Conservation (phyloP, 176 grass and related monocot genomes). For the Sorghum bicolor region DNA sequence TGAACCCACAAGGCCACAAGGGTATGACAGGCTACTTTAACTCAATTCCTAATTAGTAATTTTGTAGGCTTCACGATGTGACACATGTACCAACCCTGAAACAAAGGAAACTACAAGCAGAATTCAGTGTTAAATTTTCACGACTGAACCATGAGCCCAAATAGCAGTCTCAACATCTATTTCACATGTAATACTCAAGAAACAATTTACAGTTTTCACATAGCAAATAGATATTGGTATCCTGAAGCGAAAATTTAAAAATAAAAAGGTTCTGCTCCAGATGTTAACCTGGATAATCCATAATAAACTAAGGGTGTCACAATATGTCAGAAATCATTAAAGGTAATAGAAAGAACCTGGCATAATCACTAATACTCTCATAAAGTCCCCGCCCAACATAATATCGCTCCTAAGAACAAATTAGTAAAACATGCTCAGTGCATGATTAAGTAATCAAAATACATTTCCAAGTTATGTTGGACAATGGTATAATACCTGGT, state of each 20-base stretch:
- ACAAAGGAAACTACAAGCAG: background rate
- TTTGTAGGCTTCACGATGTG: background rate
- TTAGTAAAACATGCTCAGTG: conserved; percentile 28
- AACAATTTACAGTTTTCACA: background rate
- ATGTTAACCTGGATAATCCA: background rate
- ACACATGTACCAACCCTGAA: background rate
- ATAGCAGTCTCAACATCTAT: background rate
- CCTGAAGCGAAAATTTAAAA: conserved; percentile 3
- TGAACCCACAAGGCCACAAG: conserved; percentile 1
- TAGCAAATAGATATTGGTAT: background rate
- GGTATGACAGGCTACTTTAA: background rate
- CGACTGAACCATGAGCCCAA: background rate
- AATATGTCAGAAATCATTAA: background rate
- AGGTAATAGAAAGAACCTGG: conserved; percentile 53
- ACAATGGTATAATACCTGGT: conserved; percentile 56
- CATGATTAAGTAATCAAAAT: conserved; percentile 7
- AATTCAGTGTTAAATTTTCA: background rate
- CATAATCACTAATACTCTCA: conserved; percentile 80
- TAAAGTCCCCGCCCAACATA: conserved; percentile 87
- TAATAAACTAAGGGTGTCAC: background rate
- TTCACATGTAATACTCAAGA: background rate
- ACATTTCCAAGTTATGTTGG: conserved; percentile 6
- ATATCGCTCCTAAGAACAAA: conserved; percentile 77
- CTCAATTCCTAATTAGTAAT: background rate
- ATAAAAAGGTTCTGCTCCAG: background rate